phyloP scores from a whole-genome alignment of 257 asterid genomes.

The Solanum microdontum region DNA sequence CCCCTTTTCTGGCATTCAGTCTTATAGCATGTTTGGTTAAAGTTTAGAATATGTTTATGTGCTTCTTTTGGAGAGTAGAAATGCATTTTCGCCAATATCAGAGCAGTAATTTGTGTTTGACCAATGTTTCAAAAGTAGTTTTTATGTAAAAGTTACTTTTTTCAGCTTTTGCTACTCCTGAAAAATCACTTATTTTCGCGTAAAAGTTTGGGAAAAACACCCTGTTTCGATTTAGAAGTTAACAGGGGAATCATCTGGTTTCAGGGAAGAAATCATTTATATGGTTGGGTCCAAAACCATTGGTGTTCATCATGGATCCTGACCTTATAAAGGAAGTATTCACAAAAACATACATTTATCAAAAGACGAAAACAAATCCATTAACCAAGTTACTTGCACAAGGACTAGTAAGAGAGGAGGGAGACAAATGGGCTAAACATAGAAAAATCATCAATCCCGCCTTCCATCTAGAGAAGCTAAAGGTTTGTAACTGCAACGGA shows the following conservation, averaged over 20 bases:
- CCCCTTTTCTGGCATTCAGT: no score
- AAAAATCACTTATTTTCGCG: no score
- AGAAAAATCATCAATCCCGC: conserved; percentile 26
- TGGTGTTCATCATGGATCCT: conserved; percentile 25
- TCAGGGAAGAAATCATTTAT: background rate
- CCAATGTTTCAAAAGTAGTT: background rate
- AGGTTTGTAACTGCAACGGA: background rate
- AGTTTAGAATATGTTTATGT: no score
- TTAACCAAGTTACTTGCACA: conserved; percentile 12
- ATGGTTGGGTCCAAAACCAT: conserved; percentile 5
- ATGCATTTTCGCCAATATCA: no score
- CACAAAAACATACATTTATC: conserved; percentile 12
- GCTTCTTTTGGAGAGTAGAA: background rate
- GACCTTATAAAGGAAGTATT: conserved; percentile 38
- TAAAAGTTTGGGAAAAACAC: no score
- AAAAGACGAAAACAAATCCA: conserved; percentile 29
- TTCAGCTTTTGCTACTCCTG: no score
- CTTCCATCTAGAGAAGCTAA: background rate
- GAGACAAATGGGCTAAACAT: conserved; percentile 50
- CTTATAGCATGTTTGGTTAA: no score
- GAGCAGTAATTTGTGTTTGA: background rate
- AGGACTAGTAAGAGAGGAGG: conserved; percentile 25
- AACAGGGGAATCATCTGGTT: background rate
- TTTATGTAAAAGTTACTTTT: background rate
- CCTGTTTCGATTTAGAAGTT: background rate